Evolutionary conservation across 768 basidiomycete genomes (phyloP), one percentile per base, ranked within the genome.

Genomic region (Lactarius evosmus): DNA sequence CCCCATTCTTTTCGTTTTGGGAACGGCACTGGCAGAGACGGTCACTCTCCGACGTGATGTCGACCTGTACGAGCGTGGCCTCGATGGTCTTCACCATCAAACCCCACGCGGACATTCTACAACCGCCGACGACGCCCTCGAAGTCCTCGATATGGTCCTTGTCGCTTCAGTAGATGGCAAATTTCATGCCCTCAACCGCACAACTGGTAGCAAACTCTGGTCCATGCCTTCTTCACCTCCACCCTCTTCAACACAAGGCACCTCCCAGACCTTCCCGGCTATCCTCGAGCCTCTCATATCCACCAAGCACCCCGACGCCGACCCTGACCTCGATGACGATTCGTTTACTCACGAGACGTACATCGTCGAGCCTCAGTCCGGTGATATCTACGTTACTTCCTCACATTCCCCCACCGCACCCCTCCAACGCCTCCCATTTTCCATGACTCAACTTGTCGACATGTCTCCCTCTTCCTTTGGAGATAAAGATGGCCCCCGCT

Each of bases 131-230:
- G 69, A 76, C 49, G 84, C 88, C 61, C 78, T 86, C 22, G 81
- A 88, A 56, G 77, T 96, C 12, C 74, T 94, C 63, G 89, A 96
- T 70, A 83, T 91, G 60, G 89, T 97, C 30, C 84, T 99, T 19
- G 83, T 96, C 12, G 92, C 95, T 1, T 94, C 94, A 7, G 87
- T 99, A 30, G 95, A 98, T 75, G 96, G 96, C 29, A 93, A 87
- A 62, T 87, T 99, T 36, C 95, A 98, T 78, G 97, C 94, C 0
- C 80, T 98, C 67, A 94, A 96, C 71, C 80, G 96, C 65, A 87
- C 88, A 0, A 88, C 88, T 0, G 96, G 96, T 0, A 82, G 83
- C 17, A 79, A 84, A 9, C 78, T 95, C 0, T 99, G 96, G 96
- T 93, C 93, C 38, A 90, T 95, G 86, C 83, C 87, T 8, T 83